Conservation (phyloP, 305 asterid species). For the Coffea humblotiana region DNA sequence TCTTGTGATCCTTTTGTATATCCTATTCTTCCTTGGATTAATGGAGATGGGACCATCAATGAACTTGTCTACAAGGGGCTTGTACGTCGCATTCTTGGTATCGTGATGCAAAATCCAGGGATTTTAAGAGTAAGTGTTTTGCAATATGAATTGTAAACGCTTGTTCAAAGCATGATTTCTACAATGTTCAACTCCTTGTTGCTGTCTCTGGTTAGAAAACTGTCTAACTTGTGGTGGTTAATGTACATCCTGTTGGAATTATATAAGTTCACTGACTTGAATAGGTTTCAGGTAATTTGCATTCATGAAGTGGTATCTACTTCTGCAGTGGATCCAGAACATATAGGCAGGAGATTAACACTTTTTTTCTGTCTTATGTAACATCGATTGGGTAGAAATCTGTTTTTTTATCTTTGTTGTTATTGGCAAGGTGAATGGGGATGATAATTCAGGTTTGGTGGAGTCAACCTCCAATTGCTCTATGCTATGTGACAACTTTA, state of each 20-base stretch:
- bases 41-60: conserved; percentile 85
- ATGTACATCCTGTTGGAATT: not conserved
- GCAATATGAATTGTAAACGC: not conserved
- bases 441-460: not conserved
- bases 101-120: conserved; percentile 95
- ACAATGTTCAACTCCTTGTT: not conserved
- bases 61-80: conserved; percentile 84
- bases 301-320: not conserved
- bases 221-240: not conserved
- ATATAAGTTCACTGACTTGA: not conserved
- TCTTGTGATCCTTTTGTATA: conserved; percentile 38
- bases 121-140: conserved; percentile 63
- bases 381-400: too few species aligned
- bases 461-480: not conserved
- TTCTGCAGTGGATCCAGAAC: not conserved
- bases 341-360: not conserved
- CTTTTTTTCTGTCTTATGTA: not conserved
- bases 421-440: not conserved
- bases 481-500: not conserved
- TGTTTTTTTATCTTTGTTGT: not conserved
- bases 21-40: conserved; percentile 83
- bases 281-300: not conserved
- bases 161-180: not conserved
- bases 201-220: not conserved
- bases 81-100: conserved; percentile 69